These are phyloP conservation scores for Hanseniaspora vineae DNA, from an alignment of 805 yeast genomes.

Conservation along the genomic window DNA sequence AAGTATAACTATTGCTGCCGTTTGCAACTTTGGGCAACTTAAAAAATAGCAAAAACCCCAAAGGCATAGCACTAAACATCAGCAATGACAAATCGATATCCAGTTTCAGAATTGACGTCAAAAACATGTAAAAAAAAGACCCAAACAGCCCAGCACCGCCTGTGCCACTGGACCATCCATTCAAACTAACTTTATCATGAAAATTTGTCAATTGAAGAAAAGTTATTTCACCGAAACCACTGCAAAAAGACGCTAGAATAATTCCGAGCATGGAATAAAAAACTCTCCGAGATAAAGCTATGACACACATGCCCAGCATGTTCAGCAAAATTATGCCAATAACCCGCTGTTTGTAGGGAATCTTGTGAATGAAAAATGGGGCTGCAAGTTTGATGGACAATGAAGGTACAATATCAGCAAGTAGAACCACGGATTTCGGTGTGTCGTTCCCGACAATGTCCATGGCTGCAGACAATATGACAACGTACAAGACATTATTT, in stretches of 20 bases:
- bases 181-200: conserved; percentile 46
- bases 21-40: conserved; percentile 7
- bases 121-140: conserved; percentile 51
- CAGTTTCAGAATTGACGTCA: conserved; percentile 58
- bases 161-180: conserved; percentile 90
- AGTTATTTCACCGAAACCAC: conserved; percentile 86
- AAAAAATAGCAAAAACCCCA: conserved; percentile 33
- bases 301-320: conserved; percentile 58
- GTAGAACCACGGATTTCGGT: conserved; percentile 75
- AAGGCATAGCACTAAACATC: conserved; percentile 43
- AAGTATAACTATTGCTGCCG: neutral
- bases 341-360: conserved; percentile 49
- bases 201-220: conserved; percentile 75
- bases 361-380: conserved; percentile 62
- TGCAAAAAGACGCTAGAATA: conserved; percentile 63
- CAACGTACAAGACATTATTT: conserved; percentile 83
- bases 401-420: conserved; percentile 82
- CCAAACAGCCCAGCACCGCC: conserved; percentile 94
- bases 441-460: conserved; percentile 74
- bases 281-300: conserved; percentile 48
- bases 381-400: conserved; percentile 57
- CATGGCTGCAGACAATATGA: conserved; percentile 81
- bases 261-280: conserved; percentile 51
- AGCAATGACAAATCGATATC: conserved; percentile 42
- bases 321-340: conserved; percentile 44